These are phyloP conservation scores for Ceratocystis papillata DNA, from an alignment of 2,329 filamentous ascomycete species.

Conservation along the genomic window DNA sequence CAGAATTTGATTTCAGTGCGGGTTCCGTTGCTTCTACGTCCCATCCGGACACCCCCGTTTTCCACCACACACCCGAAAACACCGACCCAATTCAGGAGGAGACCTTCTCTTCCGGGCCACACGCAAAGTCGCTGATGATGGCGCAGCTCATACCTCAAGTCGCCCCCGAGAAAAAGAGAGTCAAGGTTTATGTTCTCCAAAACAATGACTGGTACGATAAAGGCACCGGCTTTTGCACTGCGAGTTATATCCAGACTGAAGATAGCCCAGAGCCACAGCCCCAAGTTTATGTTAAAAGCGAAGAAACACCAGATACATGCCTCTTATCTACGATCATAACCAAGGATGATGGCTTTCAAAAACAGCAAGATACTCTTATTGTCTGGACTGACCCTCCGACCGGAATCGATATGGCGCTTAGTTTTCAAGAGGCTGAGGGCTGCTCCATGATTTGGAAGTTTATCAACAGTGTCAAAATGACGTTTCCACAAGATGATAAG, in stretches of 20 bases:
- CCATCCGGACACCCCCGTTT: slow-evolving; percentile 2
- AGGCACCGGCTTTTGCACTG: slow-evolving; percentile 89
- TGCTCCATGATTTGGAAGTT: slow-evolving; percentile 95
- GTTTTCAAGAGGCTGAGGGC: slow-evolving; percentile 93
- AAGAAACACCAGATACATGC: slow-evolving; percentile 75
- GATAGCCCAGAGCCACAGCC: slow-evolving; percentile 63
- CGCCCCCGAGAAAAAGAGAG: slow-evolving; percentile 58
- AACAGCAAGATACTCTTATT: slow-evolving; percentile 97
- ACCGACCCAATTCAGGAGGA: slow-evolving; percentile 19
- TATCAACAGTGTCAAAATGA: slow-evolving; percentile 69
- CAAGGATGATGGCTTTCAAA: slow-evolving; percentile 94
- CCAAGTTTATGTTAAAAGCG: slow-evolving; percentile 80
- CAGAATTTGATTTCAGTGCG: slow-evolving; percentile 16
- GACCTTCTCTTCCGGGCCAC: slow-evolving; percentile 26
- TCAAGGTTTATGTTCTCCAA: slow-evolving; percentile 97
- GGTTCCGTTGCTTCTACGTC: not conserved
- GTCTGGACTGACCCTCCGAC: slow-evolving; percentile 86
- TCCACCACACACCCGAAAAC: slow-evolving; percentile 4
- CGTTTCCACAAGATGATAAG: slow-evolving; percentile 59
- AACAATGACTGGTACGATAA: slow-evolving; percentile 99
- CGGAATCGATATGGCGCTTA: slow-evolving; percentile 91
- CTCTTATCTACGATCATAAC: slow-evolving; percentile 81
- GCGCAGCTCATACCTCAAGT: slow-evolving; percentile 60
- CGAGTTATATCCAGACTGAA: slow-evolving; percentile 55
- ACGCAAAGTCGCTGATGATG: slow-evolving; percentile 56